Percentiles rank a stretch among this genome's conserved stretches.
Conservation (phyloP, 2,329 filamentous ascomycete genomes). For the Aschersonia sp. region DNA sequence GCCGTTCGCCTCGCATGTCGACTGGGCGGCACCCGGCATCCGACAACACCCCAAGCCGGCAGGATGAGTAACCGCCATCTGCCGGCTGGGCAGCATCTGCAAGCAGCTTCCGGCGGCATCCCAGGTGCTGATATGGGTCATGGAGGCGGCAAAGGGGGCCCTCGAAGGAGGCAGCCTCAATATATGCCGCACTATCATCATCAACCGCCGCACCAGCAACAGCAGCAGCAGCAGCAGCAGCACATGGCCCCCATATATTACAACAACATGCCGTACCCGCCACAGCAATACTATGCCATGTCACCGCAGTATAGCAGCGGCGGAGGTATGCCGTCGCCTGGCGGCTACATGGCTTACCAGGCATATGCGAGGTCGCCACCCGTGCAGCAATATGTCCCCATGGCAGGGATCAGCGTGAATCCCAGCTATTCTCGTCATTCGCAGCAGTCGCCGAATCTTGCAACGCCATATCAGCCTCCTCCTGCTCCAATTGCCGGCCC, state of each 20-base stretch:
- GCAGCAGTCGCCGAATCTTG: conserved; percentile 37
- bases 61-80: conserved; percentile 67
- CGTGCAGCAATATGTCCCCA: conserved; percentile 39
- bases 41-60: conserved; percentile 42
- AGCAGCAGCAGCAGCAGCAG: conserved; percentile 19
- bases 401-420: conserved; percentile 29
- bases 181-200: conserved; percentile 25
- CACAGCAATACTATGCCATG: conserved; percentile 34
- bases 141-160: conserved; percentile 18
- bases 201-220: conserved; percentile 11
- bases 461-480: conserved; percentile 42
- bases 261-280: conserved; percentile 35
- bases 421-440: conserved; percentile 32
- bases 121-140: conserved; percentile 19
- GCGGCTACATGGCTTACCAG: conserved; percentile 31
- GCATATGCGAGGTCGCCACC: conserved; percentile 34
- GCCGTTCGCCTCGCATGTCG: conserved; percentile 3
- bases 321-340: conserved; percentile 26
- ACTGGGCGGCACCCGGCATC: conserved; percentile 18
- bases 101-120: conserved; percentile 23
- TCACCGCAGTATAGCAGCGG: conserved; percentile 42
- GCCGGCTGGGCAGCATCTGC: conserved; percentile 58
- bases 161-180: conserved; percentile 22
- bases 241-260: conserved; percentile 31
- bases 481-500: conserved; percentile 25